Percentiles rank a stretch among this genome's conserved stretches.
Evolutionary conservation across 306 rosid species (phyloP).

Genomic region (Cicer pinnatifidum): DNA sequence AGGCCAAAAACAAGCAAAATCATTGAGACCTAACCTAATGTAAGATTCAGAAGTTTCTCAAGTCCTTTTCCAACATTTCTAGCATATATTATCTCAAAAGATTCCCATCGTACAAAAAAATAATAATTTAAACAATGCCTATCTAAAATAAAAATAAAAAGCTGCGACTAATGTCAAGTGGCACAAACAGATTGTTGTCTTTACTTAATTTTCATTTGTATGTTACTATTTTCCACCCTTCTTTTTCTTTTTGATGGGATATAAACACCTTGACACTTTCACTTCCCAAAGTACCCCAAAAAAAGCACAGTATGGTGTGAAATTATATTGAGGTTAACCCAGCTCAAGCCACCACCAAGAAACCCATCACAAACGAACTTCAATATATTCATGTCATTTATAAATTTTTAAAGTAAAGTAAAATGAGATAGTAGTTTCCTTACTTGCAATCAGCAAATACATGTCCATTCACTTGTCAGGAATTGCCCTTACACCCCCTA

Average conservation of each 20-base stretch:
- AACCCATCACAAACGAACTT: constrained; percentile 9
- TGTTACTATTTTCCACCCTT: background rate
- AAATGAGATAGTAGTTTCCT: background rate
- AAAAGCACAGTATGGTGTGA: background rate
- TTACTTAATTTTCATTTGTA: background rate
- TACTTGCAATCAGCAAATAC: background rate
- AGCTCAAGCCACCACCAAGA: constrained; percentile 3
- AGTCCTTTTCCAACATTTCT: constrained; percentile 16
- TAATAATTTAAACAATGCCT: background rate
- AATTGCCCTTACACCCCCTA: constrained; percentile 30
- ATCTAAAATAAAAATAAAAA: background rate
- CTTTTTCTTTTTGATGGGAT: background rate
- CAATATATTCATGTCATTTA: background rate
- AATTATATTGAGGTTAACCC: constrained; percentile 2
- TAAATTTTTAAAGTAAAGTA: background rate
- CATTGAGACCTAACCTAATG: constrained; percentile 9
- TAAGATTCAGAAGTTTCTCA: background rate
- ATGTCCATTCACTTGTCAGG: background rate
- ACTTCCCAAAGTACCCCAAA: background rate
- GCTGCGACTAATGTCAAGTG: background rate
- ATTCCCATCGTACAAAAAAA: background rate
- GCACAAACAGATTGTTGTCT: background rate
- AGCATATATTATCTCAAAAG: constrained; percentile 4
- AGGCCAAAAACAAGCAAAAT: background rate
- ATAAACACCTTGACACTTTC: background rate